Base-by-base conservation (phyloP, 2,329 filamentous ascomycete genomes). In the Fusarium robinianum region DNA sequence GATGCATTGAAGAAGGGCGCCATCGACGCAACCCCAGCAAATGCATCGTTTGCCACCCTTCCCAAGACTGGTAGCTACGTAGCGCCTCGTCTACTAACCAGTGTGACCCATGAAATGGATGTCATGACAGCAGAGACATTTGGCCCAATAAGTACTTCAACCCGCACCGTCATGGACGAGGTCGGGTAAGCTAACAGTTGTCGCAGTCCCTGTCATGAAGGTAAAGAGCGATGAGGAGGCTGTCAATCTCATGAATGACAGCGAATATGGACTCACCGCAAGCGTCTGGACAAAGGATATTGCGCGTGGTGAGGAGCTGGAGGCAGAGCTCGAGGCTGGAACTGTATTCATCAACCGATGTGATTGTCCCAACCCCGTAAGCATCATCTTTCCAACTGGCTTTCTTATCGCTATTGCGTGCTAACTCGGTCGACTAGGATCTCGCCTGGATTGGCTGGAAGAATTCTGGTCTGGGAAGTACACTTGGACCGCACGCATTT, bases 401-500 rank as follows among this genome's bases (percentile, higher is more conserved):
- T 24, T 27, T 43, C 6, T 21, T n/a, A n/a, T n/a, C 31, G 11
- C 11, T 16, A 12, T 22, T 15, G 15, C 39, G 48, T 51, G 44
- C 61, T 61, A 27, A 51, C 42, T n/a, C 9, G 34, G 19, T 24
- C 35, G 49, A 23, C 37, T 26, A 92, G 88, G 90, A 95, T 69
- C 80, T 95, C 57, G 90, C 90, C n/a, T 95, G 90, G 90, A 94
- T 90, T 3, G 92, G 92, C 8, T 96, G 90, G 90, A 97, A 97
- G 76, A 90, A 96, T 67, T 96, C 90, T 49, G 92, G 92, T 54
- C 91, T 88, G 69, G 92, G 92, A 15, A 86, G 90, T 59, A 96
- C 91, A 8, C 72, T 97, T 60, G 92, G 90, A 72, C 84, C 76
- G 60, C 95, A 91, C 63, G 92, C 92, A 8, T 97, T 95, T 64